Evolutionary conservation across 2,329 filamentous ascomycete species (phyloP), one percentile per base, ranked within the genome.

Genomic region (Penicillium corylophilum): DNA sequence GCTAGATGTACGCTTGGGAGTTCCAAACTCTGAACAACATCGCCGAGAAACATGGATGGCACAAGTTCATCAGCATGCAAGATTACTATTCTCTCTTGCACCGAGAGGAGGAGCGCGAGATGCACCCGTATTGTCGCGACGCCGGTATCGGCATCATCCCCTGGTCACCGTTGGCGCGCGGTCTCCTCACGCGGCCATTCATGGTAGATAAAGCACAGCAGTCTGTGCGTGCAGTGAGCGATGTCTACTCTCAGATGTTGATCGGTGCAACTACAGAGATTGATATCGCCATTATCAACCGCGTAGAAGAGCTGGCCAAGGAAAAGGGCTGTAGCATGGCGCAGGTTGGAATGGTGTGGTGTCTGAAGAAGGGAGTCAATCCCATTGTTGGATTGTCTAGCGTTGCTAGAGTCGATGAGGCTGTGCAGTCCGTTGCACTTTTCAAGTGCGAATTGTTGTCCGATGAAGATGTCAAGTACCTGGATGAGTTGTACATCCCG

Each of bases 51-150:
- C 64, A 81, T 43, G 75, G 78, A 12, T 84, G 81, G 81, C 81
- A 79, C 18, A 79, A 82, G 60, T 84, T 84, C 61, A 69, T 83
- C 44, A 76, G 71, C 9, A 83, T 83, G 81, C 81, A 83, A 23
- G 77, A 78, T 13, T 76, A 77, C 48, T 79, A 83, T 62, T 81
- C 80, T 53, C 71, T 83, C 1, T 64, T 82, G 2, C 83, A 84
- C 62, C 77, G 84, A 2, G 84, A 87, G 60, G 84, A 86, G 55
- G 82, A 81, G 64, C 69, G 79, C 0, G 79, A 81, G 56, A 81
- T 81, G 79, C 79, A 72, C 53, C 68, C 71, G 10, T 79, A 75
- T 56, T 80, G 77, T 55, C 64, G 74, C 23, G 67, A 69, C n/a
- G 77, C 74, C 1, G 77, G 77, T 6, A 74, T 80, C 26, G 77